phyloP scores from a whole-genome alignment of 371 early-diverging fungal species.

The Fennellomyces sp. region DNA sequence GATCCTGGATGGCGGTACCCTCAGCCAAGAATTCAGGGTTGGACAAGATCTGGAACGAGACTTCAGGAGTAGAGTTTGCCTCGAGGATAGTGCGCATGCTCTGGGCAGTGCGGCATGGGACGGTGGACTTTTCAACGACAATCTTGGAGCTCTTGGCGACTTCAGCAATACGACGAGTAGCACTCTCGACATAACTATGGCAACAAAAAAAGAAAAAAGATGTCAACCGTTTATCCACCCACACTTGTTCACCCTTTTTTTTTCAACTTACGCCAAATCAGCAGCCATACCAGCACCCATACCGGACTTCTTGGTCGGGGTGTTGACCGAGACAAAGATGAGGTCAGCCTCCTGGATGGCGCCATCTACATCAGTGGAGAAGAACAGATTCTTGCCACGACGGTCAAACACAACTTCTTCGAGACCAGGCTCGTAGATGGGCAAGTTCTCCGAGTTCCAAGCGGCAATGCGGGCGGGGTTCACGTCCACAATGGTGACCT shows the following conservation, averaged over 20 bases:
- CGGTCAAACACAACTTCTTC: conserved; percentile 76
- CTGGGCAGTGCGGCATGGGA: conserved; percentile 94
- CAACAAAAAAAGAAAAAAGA: conserved; percentile 1
- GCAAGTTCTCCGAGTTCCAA: conserved; percentile 88
- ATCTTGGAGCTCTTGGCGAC: conserved; percentile 85
- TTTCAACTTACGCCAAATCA: conserved; percentile 75
- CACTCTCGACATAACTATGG: conserved; percentile 85
- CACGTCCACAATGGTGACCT: conserved; percentile 89
- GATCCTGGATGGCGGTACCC: conserved; percentile 89
- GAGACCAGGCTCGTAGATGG: conserved; percentile 92
- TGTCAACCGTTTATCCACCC: not conserved
- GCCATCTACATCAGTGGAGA: conserved; percentile 78
- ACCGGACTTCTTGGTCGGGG: conserved; percentile 82
- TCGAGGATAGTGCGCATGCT: conserved; percentile 88
- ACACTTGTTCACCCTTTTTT: not conserved
- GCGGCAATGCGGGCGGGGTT: conserved; percentile 79
- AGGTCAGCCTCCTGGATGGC: conserved; percentile 82
- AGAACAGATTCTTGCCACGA: conserved; percentile 85
- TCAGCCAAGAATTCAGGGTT: conserved; percentile 98
- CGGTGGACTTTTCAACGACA: conserved; percentile 95
- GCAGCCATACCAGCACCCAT: conserved; percentile 84
- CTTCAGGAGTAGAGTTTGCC: conserved; percentile 73
- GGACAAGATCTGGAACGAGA: conserved; percentile 88
- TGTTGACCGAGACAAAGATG: conserved; percentile 91
- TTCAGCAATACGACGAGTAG: conserved; percentile 88